These are phyloP conservation scores for Skeletonema potamos DNA, from an alignment of 108 stramenopile genomes.

Conservation along the genomic window DNA sequence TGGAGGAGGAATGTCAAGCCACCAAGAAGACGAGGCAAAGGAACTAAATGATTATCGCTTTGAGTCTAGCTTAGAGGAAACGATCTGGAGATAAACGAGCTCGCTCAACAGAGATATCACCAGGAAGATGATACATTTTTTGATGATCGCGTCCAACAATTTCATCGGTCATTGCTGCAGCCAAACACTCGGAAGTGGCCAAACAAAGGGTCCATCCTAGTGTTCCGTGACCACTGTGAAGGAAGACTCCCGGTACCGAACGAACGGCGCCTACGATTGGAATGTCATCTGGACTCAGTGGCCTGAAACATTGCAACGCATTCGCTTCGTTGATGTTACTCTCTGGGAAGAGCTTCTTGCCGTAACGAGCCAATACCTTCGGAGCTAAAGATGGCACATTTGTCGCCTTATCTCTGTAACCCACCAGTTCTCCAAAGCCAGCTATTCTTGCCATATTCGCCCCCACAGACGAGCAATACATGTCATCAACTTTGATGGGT, in stretches of 20 bases:
- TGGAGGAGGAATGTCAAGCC: conserved; percentile 40
- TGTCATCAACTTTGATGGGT: conserved; percentile 35
- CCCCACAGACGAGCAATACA: conserved; percentile 53
- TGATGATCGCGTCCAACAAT: conserved; percentile 7
- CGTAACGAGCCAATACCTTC: conserved; percentile 35
- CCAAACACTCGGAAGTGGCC: conserved; percentile 53
- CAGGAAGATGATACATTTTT: conserved; percentile 20
- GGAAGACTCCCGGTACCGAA: conserved; percentile 41
- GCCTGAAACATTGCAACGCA: conserved; percentile 50
- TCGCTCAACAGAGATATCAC: conserved; percentile 23
- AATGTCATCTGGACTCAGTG: conserved; percentile 59
- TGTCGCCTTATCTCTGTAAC: conserved; percentile 30
- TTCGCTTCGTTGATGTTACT: conserved; percentile 8
- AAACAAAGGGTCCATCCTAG: conserved; percentile 55
- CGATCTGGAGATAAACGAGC: conserved; percentile 31
- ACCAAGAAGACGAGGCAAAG: background rate
- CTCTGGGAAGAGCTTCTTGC: conserved; percentile 25
- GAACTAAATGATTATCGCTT: background rate
- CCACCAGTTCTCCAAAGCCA: conserved; percentile 53
- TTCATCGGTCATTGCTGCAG: conserved; percentile 42
- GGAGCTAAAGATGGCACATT: conserved; percentile 46
- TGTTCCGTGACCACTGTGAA: conserved; percentile 59
- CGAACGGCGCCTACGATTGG: conserved; percentile 43
- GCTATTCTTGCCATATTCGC: conserved; percentile 45
- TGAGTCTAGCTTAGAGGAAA: conserved; percentile 10